Percentiles rank a stretch among this genome's conserved stretches.
These are phyloP conservation scores for Pleurotus pulmonarius DNA, from an alignment of 768 basidiomycete genomes.

Conservation along the genomic window DNA sequence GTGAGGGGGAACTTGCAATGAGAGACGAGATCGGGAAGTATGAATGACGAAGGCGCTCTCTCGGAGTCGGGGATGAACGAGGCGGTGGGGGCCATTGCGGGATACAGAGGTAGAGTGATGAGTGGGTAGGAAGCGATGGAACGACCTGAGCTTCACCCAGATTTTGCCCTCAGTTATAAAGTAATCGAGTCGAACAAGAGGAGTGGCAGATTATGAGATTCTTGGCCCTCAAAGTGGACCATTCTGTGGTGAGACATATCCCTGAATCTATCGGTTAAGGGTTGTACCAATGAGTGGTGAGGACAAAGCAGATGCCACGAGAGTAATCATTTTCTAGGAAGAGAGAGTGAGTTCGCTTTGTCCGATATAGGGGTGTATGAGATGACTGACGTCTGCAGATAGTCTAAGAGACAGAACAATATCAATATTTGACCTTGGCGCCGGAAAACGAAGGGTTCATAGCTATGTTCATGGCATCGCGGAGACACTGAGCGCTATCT, in stretches of 20 bases:
- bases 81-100: not conserved
- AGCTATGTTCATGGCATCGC: too few species aligned
- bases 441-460: not conserved
- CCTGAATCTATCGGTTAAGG: not conserved
- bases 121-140: not conserved
- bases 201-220: not conserved
- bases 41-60: conserved; percentile 30
- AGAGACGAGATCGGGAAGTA: conserved; percentile 52
- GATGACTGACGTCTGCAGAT: too few species aligned
- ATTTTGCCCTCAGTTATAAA: not conserved
- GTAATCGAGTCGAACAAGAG: not conserved
- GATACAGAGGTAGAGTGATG: not conserved
- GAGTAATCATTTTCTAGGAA: not conserved
- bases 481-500: not conserved
- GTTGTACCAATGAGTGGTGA: not conserved
- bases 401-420: too few species aligned
- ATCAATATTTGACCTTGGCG: not conserved
- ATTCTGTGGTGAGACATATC: conserved; percentile 1
- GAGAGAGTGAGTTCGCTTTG: not conserved
- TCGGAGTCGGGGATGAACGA: not conserved
- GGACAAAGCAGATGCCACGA: conserved; percentile 6
- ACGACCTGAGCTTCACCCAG: not conserved
- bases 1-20: conserved; percentile 44
- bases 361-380: not conserved
- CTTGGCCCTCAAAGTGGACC: not conserved